These are phyloP conservation scores for Leptographium wingfieldii DNA, from an alignment of 2,329 filamentous ascomycete species.

Conservation along the genomic window DNA sequence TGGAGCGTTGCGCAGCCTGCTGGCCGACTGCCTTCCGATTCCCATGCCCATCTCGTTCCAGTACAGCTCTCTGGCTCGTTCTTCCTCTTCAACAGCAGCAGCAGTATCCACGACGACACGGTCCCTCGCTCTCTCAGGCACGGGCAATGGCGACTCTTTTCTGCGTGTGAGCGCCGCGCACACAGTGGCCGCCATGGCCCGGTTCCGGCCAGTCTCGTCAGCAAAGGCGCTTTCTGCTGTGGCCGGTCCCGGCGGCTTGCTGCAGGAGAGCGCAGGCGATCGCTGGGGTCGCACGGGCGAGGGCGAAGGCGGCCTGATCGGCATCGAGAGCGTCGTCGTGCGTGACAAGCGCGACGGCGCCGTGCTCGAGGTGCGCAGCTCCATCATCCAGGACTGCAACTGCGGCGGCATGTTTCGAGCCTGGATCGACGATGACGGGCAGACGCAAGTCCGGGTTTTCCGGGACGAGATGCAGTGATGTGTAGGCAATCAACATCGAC, in stretches of 20 bases:
- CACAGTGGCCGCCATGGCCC: constrained; percentile 59
- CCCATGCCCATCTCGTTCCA: constrained; percentile 18
- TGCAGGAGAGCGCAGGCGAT: constrained; percentile 61
- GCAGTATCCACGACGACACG: constrained; percentile 22
- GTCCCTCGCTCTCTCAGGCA: constrained; percentile 55
- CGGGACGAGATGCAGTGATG: constrained; percentile 14
- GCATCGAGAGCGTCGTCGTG: constrained; percentile 50
- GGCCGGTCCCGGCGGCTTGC: constrained; percentile 57
- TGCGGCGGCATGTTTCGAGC: constrained; percentile 82
- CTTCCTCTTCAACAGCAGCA: neutral
- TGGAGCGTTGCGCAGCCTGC: constrained; percentile 30
- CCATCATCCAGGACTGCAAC: constrained; percentile 67
- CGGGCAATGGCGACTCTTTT: constrained; percentile 84
- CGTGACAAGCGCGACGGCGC: constrained; percentile 29
- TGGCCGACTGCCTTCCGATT: constrained; percentile 49
- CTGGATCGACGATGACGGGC: constrained; percentile 53
- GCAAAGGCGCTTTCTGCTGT: constrained; percentile 49
- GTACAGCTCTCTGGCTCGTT: constrained; percentile 22
- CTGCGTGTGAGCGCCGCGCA: constrained; percentile 58
- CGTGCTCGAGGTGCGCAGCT: constrained; percentile 28
- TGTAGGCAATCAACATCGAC: neutral
- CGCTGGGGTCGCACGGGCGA: constrained; percentile 65
- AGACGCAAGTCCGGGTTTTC: constrained; percentile 46
- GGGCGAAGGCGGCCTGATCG: constrained; percentile 77
- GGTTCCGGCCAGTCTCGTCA: constrained; percentile 43